phyloP scores from a whole-genome alignment of 2,329 filamentous ascomycete species.

The Xylaria sp. region DNA sequence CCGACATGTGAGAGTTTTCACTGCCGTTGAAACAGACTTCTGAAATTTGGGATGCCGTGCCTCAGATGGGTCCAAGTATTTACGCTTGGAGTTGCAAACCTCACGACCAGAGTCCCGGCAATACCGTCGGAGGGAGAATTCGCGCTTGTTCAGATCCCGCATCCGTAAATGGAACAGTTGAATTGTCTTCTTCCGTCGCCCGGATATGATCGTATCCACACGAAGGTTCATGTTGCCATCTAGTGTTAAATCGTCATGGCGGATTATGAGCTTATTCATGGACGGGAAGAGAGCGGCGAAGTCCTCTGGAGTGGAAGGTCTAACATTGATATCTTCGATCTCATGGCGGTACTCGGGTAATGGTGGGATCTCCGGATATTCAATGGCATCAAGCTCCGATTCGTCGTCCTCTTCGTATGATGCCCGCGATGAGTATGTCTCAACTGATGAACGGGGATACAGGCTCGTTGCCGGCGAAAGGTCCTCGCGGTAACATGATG shows the following conservation, averaged over 20 bases:
- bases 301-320: slow-evolving; percentile 81
- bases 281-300: slow-evolving; percentile 91
- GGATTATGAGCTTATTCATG: slow-evolving; percentile 80
- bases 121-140: slow-evolving; percentile 92
- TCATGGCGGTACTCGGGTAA: slow-evolving; percentile 71
- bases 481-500: slow-evolving; percentile 48
- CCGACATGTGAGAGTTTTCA: slow-evolving; percentile 58
- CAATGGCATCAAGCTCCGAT: slow-evolving; percentile 51
- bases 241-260: slow-evolving; percentile 87
- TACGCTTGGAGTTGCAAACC: slow-evolving; percentile 85
- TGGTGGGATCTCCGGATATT: slow-evolving; percentile 58
- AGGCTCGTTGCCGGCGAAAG: slow-evolving; percentile 56
- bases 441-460: slow-evolving; percentile 70
- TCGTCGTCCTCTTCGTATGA: slow-evolving; percentile 68
- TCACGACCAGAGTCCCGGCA: slow-evolving; percentile 93
- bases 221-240: slow-evolving; percentile 98
- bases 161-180: slow-evolving; percentile 94
- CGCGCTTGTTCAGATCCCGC: slow-evolving; percentile 86
- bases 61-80: slow-evolving; percentile 67
- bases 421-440: slow-evolving; percentile 81
- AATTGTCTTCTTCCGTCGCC: slow-evolving; percentile 73
- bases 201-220: slow-evolving; percentile 79
- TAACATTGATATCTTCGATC: slow-evolving; percentile 71
- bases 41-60: slow-evolving; percentile 55
- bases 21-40: slow-evolving; percentile 61